phyloP scores from a whole-genome alignment of 1,139 yeast genomes.

The Debaryomyces subglobosus region DNA sequence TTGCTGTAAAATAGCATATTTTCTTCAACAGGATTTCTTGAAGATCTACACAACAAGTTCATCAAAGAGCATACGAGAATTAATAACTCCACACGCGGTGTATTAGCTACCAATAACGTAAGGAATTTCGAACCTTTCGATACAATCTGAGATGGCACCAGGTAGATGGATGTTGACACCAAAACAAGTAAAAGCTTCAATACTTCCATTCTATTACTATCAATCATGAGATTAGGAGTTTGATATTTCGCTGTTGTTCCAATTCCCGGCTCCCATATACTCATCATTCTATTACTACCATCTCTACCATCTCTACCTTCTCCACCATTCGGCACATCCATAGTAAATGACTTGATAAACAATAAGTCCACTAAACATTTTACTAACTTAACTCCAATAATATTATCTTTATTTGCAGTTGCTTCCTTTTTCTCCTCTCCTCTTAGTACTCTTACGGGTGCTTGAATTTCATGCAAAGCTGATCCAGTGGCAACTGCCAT shows the following conservation, averaged over 20 bases:
- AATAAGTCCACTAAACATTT: conserved; percentile 53
- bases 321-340: conserved; percentile 21
- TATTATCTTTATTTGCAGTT: conserved; percentile 14
- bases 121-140: conserved; percentile 60
- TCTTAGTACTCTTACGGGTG: background rate
- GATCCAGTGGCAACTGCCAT: conserved; percentile 20
- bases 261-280: conserved; percentile 79
- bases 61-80: conserved; percentile 70
- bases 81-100: conserved; percentile 50
- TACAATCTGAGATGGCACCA: conserved; percentile 45
- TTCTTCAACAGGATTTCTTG: conserved; percentile 34
- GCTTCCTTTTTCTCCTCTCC: conserved; percentile 12
- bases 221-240: conserved; percentile 53
- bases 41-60: conserved; percentile 55
- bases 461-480: background rate
- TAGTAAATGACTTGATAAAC: conserved; percentile 65
- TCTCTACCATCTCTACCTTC: background rate
- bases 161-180: conserved; percentile 66
- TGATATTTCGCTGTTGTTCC: conserved; percentile 50
- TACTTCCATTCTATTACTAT: conserved; percentile 69
- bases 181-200: conserved; percentile 63
- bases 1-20: conserved; percentile 32
- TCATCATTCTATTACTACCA: conserved; percentile 11
- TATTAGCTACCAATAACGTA: conserved; percentile 56
- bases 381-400: conserved; percentile 56